phyloP scores from a whole-genome alignment of 2,329 filamentous ascomycete species.

The Penicillium sp. region DNA sequence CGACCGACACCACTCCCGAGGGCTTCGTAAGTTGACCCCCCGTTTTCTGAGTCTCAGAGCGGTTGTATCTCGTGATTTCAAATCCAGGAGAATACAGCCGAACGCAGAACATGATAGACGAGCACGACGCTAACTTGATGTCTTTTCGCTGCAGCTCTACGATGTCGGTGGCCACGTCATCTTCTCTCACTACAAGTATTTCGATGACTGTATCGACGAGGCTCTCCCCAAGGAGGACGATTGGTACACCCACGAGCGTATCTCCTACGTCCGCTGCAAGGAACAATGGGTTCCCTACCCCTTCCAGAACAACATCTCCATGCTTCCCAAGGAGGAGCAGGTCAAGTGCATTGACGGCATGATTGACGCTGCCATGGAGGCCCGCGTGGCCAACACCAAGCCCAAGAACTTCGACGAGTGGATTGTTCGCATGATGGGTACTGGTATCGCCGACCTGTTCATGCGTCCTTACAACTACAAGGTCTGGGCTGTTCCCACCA shows the following conservation, averaged over 20 bases:
- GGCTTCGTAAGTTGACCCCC: conserved; percentile 72
- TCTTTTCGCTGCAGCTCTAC: conserved; percentile 64
- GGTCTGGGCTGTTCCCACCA: conserved; percentile 97
- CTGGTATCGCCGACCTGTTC: conserved; percentile 87
- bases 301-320: conserved; percentile 99
- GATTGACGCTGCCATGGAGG: conserved; percentile 87
- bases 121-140: conserved; percentile 8
- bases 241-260: conserved; percentile 97
- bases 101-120: neutral
- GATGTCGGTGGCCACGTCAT: conserved; percentile 98
- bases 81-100: neutral
- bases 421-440: conserved; percentile 88
- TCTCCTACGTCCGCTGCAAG: conserved; percentile 98
- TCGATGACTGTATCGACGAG: conserved; percentile 97
- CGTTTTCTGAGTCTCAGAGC: neutral
- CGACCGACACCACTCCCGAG: conserved; percentile 89
- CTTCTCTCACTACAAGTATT: conserved; percentile 99
- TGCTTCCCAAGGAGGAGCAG: conserved; percentile 95
- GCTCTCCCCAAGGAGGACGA: conserved; percentile 88
- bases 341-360: conserved; percentile 89
- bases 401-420: conserved; percentile 97
- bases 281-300: conserved; percentile 95
- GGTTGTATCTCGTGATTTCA: no score
- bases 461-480: conserved; percentile 99
- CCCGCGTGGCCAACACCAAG: conserved; percentile 80